Evolutionary conservation across 2,329 filamentous ascomycete species (phyloP), one percentile per base, ranked within the genome.

Genomic region (Pestalotiopsis sp.): DNA sequence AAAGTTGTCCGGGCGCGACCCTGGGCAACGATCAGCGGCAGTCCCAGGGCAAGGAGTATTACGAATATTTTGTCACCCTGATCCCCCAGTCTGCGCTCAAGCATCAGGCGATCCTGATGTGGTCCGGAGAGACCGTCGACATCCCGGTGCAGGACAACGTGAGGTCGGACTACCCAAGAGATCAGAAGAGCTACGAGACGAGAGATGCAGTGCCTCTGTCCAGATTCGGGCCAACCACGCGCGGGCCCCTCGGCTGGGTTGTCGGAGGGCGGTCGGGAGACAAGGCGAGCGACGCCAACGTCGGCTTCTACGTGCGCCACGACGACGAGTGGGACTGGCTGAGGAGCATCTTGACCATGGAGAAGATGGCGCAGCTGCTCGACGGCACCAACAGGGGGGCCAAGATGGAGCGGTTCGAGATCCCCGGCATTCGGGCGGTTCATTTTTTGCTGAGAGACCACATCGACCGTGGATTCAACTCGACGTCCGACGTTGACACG

Each of bases 361-460:
- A n/a, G 7, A 45, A 36, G 38, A 11, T 65, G 23, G 7, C 4
- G 6, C 45, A 61, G 36, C 58, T 69, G 14, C 57, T 69, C 6
- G 67, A 25, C 66, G 68, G 12, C 57, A 69, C 63, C 58, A 67
- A 25, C 20, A 69, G 41, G 64, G 66, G 61, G 59, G 67, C 27
- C 69, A 70, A 64, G 39, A 69, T 70, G 23, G 68, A 69, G 25
- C 58, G 68, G 6, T 71, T 71, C 49, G 55, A 49, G 27, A 39
- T 66, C 6, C 69, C 70, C 5, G 63, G 65, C 27, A 39, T 68
- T n/a, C 52, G 52, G 60, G 45, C 76, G 9, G 78, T 79, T 45
- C 78, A 80, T 65, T 80, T 80, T 69, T 71, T 84, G 55, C 72
- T 86, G 25, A 79, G 84, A 67, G 83, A 85, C 70, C 83, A 84